These are phyloP conservation scores for Mrakia blollopis DNA, from an alignment of 768 basidiomycete species.

Conservation along the genomic window DNA sequence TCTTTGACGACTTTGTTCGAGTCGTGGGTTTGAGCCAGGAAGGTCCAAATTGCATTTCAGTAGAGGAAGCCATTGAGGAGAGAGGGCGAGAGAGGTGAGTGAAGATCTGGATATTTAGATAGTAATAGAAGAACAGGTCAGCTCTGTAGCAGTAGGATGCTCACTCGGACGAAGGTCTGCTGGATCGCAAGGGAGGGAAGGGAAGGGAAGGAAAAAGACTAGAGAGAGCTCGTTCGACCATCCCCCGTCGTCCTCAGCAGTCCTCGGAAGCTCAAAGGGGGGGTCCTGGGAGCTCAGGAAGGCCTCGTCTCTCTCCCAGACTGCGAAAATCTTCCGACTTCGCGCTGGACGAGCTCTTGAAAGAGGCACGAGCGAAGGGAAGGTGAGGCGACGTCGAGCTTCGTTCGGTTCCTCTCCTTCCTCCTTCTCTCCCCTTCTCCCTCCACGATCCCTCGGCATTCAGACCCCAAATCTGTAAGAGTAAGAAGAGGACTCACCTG, in stretches of 20 bases:
- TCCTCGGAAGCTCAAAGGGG: too few relatives aligned
- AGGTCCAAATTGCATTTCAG: slow-evolving; percentile 32
- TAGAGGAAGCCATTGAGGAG: slow-evolving; percentile 11
- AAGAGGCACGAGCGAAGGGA: too few relatives aligned
- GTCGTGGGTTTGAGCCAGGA: slow-evolving; percentile 31
- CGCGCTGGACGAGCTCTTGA: too few relatives aligned
- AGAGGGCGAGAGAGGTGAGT: too few relatives aligned
- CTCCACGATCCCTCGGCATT: background rate
- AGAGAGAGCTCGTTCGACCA: too few relatives aligned
- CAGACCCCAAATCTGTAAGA: background rate
- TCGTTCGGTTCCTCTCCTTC: background rate
- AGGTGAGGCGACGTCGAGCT: too few relatives aligned
- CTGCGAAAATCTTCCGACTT: too few relatives aligned
- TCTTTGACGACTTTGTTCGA: slow-evolving; percentile 13
- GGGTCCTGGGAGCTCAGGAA: too few relatives aligned
- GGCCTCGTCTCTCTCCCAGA: too few relatives aligned
- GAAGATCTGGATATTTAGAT: background rate
- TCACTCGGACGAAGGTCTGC: slow-evolving; percentile 1
- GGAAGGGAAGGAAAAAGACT: too few relatives aligned
- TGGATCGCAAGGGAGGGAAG: background rate
- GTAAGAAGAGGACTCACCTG: background rate
- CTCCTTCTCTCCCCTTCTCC: background rate
- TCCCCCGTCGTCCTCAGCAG: too few relatives aligned
- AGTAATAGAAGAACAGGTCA: background rate
- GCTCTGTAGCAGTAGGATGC: background rate